Evolutionary conservation across 257 asterid species (phyloP), one percentile per base, ranked within the genome.

Genomic region (Parsonsia alboflavescens): DNA sequence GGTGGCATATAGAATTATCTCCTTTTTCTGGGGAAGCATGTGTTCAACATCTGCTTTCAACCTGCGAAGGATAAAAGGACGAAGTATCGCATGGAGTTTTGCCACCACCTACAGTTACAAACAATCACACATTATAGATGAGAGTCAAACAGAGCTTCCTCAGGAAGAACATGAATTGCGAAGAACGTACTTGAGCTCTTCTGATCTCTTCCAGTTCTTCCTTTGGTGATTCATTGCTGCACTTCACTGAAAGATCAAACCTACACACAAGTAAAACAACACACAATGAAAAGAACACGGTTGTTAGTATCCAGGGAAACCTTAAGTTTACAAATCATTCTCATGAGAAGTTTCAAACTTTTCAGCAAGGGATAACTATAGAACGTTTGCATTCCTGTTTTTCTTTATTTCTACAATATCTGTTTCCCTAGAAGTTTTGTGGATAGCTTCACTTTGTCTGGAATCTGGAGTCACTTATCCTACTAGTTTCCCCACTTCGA

Each of bases 41-140:
- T 78, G 89, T 79, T 95, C 98, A 58, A 95, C 99, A 69, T 95
- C 99, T 59, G 85, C 79, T 84, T 95, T 95, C 96, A 95, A 72
- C 85, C 99, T 91, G 64, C 99, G 96, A 10, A 95, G 86, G 48
- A 95, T 91, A 88, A 95, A 95, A 73, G 99, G 98, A 48, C 98
- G 97, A 80, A 92, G 77, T 80, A 95, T 95, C 36, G 93, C 90
- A 83, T 95, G 99, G 67, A 92, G 97, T 78, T 95, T 92, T 81
- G 93, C 90, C 81, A 95, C 96, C 81, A 95, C 97, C 99, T 95
- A 84, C 81, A 84, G 64, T 81, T 68, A 73, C 26, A 72, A 28
- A 68, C 46, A 63, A 28, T 15, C 30, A 71, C 72, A 39, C 64
- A 78, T 48, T 67, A 50, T 8, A 62, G 79, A 64, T 45, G 53